These are phyloP conservation scores for Globisporangium emineosum DNA, from an alignment of 352 stramenopile species.

Conservation along the genomic window DNA sequence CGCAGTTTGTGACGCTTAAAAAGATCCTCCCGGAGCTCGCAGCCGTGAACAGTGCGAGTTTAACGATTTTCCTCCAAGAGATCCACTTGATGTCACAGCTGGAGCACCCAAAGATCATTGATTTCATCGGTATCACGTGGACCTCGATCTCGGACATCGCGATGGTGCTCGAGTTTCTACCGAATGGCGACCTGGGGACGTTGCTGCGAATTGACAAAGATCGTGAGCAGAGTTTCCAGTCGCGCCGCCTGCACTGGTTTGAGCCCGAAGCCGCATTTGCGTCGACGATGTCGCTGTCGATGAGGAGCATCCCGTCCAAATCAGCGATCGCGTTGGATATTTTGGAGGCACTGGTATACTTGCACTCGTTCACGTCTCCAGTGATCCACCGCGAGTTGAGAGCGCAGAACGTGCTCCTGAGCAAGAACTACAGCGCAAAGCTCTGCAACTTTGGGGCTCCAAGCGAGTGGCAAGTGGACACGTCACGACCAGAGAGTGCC, in stretches of 20 bases:
- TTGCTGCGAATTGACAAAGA: conserved; percentile 41
- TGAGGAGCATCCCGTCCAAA: conserved; percentile 28
- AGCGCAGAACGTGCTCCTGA: conserved; percentile 73
- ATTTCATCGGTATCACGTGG: conserved; percentile 81
- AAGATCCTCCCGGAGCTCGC: conserved; percentile 78
- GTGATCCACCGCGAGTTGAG: conserved; percentile 82
- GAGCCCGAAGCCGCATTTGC: conserved; percentile 7
- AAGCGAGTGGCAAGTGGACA: conserved; percentile 69
- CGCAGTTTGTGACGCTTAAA: conserved; percentile 41
- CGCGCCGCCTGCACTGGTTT: conserved; percentile 10
- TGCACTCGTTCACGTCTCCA: conserved; percentile 77
- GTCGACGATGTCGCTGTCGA: conserved; percentile 24
- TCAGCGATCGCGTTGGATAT: conserved; percentile 66
- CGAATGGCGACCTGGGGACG: conserved; percentile 65
- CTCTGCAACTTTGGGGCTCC: conserved; percentile 80
- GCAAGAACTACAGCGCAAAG: conserved; percentile 62
- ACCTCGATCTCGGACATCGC: conserved; percentile 80
- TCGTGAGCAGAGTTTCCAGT: conserved; percentile 12
- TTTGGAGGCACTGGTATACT: conserved; percentile 79
- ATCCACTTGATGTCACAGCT: conserved; percentile 80
- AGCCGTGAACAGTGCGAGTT: conserved; percentile 19
- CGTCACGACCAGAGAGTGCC: conserved; percentile 70
- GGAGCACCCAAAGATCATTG: conserved; percentile 77
- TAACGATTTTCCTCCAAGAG: conserved; percentile 61
- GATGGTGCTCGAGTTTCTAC: conserved; percentile 79